Evolutionary conservation across 345 rosid genomes (phyloP).

Genomic region (Citrus glauca): DNA sequence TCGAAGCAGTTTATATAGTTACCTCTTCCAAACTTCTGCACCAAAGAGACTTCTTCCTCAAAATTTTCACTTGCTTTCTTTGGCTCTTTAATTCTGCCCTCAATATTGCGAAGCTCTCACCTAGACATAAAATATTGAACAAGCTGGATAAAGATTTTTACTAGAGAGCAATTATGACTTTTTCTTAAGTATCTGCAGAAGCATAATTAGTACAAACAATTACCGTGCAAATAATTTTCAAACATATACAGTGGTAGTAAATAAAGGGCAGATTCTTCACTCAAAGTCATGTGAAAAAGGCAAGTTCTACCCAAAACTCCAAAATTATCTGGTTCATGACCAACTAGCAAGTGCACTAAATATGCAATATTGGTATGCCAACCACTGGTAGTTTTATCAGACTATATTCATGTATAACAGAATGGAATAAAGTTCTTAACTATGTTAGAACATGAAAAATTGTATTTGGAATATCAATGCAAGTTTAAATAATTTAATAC

Average conservation of each 20-base stretch:
- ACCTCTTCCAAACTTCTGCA: slow-evolving; percentile 91
- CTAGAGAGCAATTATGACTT: neutral
- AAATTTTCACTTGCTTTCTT: slow-evolving; percentile 64
- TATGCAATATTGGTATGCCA: neutral
- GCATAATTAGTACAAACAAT: neutral
- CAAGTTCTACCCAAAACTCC: neutral
- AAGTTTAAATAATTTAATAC: too few relatives aligned
- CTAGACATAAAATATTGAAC: slow-evolving; percentile 23
- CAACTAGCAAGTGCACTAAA: neutral
- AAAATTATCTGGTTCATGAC: neutral
- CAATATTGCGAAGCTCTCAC: slow-evolving; percentile 52
- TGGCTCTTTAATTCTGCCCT: slow-evolving; percentile 76
- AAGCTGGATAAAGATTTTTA: neutral
- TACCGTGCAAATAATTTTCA: neutral
- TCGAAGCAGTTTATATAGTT: neutral
- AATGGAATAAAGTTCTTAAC: neutral
- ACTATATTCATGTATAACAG: neutral
- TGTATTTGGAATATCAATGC: neutral
- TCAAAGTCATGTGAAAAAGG: neutral
- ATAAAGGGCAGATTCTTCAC: neutral
- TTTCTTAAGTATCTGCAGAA: neutral
- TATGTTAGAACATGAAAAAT: neutral
- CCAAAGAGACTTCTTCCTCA: slow-evolving; percentile 89
- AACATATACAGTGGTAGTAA: neutral
- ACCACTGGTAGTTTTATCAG: neutral